Base-by-base conservation (phyloP, 331 rosid species). In the Spiraea crenata region DNA sequence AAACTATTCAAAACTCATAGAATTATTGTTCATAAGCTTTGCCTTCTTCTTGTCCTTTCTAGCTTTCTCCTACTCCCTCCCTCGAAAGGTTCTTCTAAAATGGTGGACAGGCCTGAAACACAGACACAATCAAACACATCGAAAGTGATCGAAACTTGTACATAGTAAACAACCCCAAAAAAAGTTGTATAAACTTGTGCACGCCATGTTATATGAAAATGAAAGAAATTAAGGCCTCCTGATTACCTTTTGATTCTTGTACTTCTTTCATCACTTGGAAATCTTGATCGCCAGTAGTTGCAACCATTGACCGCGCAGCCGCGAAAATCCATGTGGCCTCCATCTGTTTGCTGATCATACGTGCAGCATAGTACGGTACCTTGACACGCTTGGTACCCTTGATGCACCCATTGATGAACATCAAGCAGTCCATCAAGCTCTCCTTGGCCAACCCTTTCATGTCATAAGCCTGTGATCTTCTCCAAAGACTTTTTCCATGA, bases 391-490 rank as follows among this genome's bases (percentile, higher is more conserved):
- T 81, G 45, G 55, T 57, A 1, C 64, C 31, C 44, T 77, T 80
- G 67, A 83, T 67, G 79, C 86, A 79, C 6, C 84, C 73, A 63
- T 83, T 86, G 70, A 88, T 79, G 79, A 90, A 85, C 86, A 75
- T 68, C 44, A 90, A 56, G 66, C 89, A 86, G 63, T 90, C 97
- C 92, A 86, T 80, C 72, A 90, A 71, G 74, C 97, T 88, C 82
- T 90, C 97, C 65, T 74, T 88, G 4, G 90, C 84, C 87, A 88
- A 78, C 47, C 95, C 90, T 75, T 88, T 88, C 89, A 88, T 86
- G 82, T 91, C 95, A 77, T 91, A 88, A 40, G 95, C 97, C 52
- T 85, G 92, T 15, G 97, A 86, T 67, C 97, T 91, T 25, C 88
- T 91, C 97, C 95, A 86, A 13, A 88, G 86, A 72, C 92, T 86